Conservation (phyloP, 257 asterid genomes). For the Jacaranda copaia region DNA sequence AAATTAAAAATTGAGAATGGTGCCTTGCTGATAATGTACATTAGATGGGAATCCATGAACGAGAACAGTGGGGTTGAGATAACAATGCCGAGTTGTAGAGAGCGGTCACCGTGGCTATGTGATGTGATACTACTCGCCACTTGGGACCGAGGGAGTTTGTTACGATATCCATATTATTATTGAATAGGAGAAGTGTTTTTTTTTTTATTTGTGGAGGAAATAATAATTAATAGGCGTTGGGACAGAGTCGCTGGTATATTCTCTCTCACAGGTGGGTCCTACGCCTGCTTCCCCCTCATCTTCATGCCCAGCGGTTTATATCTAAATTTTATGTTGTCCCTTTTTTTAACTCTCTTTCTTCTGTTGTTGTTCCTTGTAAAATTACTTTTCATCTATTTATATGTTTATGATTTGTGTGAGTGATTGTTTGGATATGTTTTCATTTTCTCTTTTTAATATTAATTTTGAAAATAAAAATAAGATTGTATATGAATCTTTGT, state of each 20-base stretch:
- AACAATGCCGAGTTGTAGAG: too few relatives aligned
- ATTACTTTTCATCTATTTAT: not conserved
- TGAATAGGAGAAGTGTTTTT: not conserved
- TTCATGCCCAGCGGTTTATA: not conserved
- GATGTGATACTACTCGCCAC: too few relatives aligned
- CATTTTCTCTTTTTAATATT: too few relatives aligned
- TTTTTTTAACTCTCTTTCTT: not conserved
- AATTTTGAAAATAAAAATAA: too few relatives aligned
- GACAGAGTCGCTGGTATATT: constrained; percentile 21
- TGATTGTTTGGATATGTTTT: not conserved
- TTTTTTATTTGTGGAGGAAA: not conserved
- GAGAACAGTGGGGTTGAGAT: too few relatives aligned
- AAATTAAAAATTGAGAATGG: too few relatives aligned
- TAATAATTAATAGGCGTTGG: too few relatives aligned
- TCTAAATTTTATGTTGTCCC: not conserved
- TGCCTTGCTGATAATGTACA: too few relatives aligned
- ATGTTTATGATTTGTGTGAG: not conserved
- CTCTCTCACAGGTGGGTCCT: constrained; percentile 7
- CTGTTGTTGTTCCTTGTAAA: not conserved
- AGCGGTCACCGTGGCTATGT: too few relatives aligned
- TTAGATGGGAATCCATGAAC: too few relatives aligned
- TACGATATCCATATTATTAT: constrained; percentile 16
- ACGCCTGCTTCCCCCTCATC: constrained; percentile 25
- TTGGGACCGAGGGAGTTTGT: too few relatives aligned
- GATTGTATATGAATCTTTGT: too few relatives aligned